Evolutionary conservation across 1,284 basidiomycete species (phyloP).

Genomic region (Puccinia hordei): DNA sequence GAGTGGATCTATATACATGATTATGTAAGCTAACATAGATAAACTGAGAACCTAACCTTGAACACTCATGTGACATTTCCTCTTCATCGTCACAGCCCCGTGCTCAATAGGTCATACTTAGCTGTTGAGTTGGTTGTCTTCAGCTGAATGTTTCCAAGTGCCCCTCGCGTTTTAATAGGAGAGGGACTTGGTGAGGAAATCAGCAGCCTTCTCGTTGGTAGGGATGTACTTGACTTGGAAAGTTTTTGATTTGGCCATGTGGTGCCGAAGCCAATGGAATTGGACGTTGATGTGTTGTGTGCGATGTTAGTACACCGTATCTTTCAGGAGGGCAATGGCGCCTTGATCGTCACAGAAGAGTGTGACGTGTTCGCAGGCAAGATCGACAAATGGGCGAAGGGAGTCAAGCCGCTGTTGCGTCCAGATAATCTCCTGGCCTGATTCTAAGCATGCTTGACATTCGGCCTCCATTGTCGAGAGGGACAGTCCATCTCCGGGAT

Average conservation of each 20-base stretch:
- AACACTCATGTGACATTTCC: no score
- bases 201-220: neutral
- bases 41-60: no score
- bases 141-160: neutral
- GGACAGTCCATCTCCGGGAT: no score
- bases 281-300: neutral
- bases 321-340: constrained; percentile 10
- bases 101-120: neutral
- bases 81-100: neutral
- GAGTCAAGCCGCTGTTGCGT: neutral
- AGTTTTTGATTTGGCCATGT: neutral
- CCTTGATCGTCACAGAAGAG: constrained; percentile 26
- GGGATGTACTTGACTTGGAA: neutral
- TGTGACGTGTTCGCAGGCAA: neutral
- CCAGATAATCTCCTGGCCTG: neutral
- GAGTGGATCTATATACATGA: no score
- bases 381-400: neutral
- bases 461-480: neutral
- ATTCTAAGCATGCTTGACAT: neutral
- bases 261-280: constrained; percentile 5
- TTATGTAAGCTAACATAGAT: no score
- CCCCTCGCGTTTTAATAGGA: neutral
- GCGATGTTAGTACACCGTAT: neutral
- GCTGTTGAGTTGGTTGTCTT: no score
- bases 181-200: neutral